Conservation (phyloP, 148 eudicot species). For the Rhododendron kiyosumense region DNA sequence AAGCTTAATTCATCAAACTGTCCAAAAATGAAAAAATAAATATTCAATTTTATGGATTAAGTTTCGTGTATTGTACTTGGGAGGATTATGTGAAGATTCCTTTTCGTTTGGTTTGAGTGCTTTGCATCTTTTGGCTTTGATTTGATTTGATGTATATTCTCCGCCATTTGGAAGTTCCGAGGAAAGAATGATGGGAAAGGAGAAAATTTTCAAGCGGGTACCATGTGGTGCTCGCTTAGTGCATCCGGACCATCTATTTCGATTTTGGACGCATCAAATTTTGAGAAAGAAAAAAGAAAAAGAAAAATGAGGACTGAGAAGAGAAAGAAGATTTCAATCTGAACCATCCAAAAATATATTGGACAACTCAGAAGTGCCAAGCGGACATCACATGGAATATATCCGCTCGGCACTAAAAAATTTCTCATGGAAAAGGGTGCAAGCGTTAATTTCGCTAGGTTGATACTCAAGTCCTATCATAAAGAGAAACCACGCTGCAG, state of each 20-base stretch:
- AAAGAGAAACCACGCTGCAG: slow-evolving; percentile 68
- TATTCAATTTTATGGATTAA: too few relatives aligned
- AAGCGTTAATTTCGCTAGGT: slow-evolving; percentile 42
- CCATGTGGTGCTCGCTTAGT: too few relatives aligned
- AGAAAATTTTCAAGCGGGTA: too few relatives aligned
- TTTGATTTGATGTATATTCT: slow-evolving; percentile 1
- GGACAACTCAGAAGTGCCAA: accelerated
- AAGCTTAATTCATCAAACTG: too few relatives aligned
- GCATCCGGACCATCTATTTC: too few relatives aligned
- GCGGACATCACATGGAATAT: accelerated
- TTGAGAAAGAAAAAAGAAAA: too few relatives aligned
- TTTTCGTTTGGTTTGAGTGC: background rate
- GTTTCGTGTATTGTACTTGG: too few relatives aligned
- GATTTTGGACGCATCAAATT: too few relatives aligned
- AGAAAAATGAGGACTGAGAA: too few relatives aligned
- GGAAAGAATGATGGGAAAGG: slow-evolving; percentile 18
- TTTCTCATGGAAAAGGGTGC: background rate
- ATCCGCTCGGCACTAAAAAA: too few relatives aligned
- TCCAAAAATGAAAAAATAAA: too few relatives aligned
- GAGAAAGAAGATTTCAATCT: accelerated
- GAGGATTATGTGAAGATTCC: background rate
- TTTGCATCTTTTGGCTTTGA: background rate
- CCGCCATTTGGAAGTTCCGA: slow-evolving; percentile 28
- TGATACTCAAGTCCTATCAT: slow-evolving; percentile 27
- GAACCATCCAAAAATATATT: too few relatives aligned